phyloP scores from a whole-genome alignment of 768 basidiomycete species.

The Hygrophoropsis aurantiaca region DNA sequence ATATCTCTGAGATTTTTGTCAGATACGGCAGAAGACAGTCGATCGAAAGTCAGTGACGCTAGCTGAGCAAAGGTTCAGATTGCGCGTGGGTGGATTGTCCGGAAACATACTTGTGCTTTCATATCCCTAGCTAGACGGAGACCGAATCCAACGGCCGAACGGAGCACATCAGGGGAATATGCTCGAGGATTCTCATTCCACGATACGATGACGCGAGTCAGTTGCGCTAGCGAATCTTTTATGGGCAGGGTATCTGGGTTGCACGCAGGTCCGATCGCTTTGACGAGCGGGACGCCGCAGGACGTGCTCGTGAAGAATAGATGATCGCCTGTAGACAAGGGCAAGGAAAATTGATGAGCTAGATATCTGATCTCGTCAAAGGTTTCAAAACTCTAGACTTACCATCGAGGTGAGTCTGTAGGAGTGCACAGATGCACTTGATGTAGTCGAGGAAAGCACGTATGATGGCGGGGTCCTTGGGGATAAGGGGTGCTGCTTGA shows the following conservation, averaged over 20 bases:
- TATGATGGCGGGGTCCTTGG: not conserved
- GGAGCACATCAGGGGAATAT: not conserved
- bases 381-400: conserved; percentile 1
- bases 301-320: conserved; percentile 1
- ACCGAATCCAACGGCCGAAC: not conserved
- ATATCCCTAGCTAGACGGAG: not conserved
- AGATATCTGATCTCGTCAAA: too few species aligned
- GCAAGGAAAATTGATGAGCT: not conserved
- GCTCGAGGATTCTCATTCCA: conserved; percentile 6
- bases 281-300: not conserved
- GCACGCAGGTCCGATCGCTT: not conserved
- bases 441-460: conserved; percentile 5
- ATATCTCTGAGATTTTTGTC: conserved; percentile 5
- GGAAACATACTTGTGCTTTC: conserved; percentile 2
- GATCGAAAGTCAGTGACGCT: not conserved
- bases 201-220: not conserved
- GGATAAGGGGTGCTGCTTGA: conserved; percentile 3
- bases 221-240: not conserved
- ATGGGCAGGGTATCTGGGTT: conserved; percentile 1
- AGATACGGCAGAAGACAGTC: not conserved
- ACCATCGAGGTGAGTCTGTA: conserved; percentile 4
- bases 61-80: not conserved
- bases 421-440: not conserved
- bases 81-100: too few species aligned
- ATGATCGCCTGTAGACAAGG: not conserved